phyloP scores from a whole-genome alignment of 176 grass and related monocot species.

The Musa troglodytarum region DNA sequence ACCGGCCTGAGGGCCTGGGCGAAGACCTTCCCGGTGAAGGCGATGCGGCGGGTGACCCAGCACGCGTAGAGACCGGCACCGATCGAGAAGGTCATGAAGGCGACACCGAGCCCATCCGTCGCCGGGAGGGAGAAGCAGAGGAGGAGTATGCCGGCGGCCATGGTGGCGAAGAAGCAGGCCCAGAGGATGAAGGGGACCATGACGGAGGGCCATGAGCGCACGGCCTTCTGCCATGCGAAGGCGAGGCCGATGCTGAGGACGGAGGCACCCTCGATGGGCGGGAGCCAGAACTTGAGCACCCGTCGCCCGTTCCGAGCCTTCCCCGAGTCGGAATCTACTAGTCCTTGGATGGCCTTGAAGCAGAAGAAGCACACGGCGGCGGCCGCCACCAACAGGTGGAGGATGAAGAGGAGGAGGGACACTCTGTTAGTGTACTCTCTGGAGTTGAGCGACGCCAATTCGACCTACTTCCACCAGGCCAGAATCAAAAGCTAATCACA shows the following conservation, averaged over 20 bases:
- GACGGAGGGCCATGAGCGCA: conserved; percentile 49
- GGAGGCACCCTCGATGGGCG: conserved; percentile 60
- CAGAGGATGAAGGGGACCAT: conserved; percentile 86
- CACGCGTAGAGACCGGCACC: conserved; percentile 78
- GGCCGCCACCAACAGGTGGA: conserved; percentile 43
- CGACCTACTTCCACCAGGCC: conserved; percentile 21
- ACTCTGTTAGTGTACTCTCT: conserved; percentile 70
- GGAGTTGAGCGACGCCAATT: conserved; percentile 52
- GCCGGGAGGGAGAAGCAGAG: conserved; percentile 79
- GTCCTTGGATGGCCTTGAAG: conserved; percentile 39
- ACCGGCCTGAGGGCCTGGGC: conserved; percentile 46
- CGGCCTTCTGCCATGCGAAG: conserved; percentile 88
- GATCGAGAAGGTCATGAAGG: conserved; percentile 77
- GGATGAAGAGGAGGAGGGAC: conserved; percentile 56
- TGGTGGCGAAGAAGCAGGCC: conserved; percentile 54
- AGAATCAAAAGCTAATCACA: not conserved
- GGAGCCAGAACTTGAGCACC: conserved; percentile 64
- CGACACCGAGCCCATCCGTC: conserved; percentile 53
- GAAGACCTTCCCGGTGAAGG: conserved; percentile 65
- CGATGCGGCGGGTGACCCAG: conserved; percentile 63
- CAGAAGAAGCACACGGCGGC: conserved; percentile 60
- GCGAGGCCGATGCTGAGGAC: conserved; percentile 67
- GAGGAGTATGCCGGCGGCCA: conserved; percentile 63
- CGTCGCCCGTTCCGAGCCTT: conserved; percentile 31
- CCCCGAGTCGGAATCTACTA: conserved; percentile 21